Percentiles rank a stretch among this genome's conserved stretches.
Evolutionary conservation across 2,329 filamentous ascomycete species (phyloP).

Genomic region (Aspergillus spinulosporus): DNA sequence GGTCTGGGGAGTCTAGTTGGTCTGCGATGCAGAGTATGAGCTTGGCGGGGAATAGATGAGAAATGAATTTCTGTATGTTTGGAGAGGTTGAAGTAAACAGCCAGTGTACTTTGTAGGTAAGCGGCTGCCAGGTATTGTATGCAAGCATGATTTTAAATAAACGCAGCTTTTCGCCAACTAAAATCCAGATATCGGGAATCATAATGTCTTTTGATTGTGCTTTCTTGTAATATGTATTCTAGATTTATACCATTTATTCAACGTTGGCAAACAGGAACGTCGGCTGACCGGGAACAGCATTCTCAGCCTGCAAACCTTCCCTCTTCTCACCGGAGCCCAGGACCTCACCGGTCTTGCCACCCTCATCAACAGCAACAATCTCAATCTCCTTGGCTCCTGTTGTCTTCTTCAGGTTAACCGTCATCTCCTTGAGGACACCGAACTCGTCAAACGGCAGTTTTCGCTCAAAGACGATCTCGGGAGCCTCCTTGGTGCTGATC

Average conservation of each 20-base stretch:
- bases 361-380: conserved; percentile 67
- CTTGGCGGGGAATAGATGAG: no score
- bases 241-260: conserved; percentile 28
- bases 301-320: conserved; percentile 64
- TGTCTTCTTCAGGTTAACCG: conserved; percentile 73
- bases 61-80: no score
- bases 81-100: no score
- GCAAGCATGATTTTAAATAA: no score
- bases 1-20: no score
- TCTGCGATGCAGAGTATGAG: no score
- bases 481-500: conserved; percentile 63
- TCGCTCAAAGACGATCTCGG: conserved; percentile 72
- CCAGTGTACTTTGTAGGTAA: no score
- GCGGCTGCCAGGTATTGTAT: no score
- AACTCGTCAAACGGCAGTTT: conserved; percentile 87
- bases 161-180: no score
- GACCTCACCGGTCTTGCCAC: conserved; percentile 51
- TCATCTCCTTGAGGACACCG: conserved; percentile 72
- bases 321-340: conserved; percentile 54
- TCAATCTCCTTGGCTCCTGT: conserved; percentile 70
- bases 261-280: conserved; percentile 86
- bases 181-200: background rate
- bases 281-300: conserved; percentile 77
- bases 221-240: background rate
- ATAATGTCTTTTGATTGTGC: background rate